phyloP scores from a whole-genome alignment of 257 asterid genomes.

The Gentiana straminea region DNA sequence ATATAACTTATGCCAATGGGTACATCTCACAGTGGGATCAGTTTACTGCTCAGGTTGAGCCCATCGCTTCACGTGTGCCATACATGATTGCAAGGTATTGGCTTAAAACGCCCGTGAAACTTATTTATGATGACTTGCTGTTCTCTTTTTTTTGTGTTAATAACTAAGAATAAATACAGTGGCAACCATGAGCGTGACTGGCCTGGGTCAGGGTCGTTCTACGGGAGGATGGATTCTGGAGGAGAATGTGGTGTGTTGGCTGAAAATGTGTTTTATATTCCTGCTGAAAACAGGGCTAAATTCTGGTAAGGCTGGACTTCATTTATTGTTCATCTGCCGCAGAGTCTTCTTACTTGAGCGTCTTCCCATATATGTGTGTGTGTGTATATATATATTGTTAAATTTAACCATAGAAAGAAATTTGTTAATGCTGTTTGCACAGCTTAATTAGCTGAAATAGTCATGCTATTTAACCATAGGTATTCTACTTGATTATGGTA shows the following conservation, averaged over 20 bases:
- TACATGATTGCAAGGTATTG: constrained; percentile 90
- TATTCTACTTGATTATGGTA: constrained; percentile 77
- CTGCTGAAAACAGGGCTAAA: constrained; percentile 87
- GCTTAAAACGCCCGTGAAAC: not conserved
- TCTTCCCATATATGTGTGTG: no score
- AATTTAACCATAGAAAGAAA: no score
- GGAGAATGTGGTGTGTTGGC: constrained; percentile 95
- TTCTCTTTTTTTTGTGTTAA: not conserved
- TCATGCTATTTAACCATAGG: constrained; percentile 22
- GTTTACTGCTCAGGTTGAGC: constrained; percentile 83
- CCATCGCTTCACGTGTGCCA: constrained; percentile 75
- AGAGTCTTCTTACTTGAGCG: no score
- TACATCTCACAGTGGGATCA: constrained; percentile 96
- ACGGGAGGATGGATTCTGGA: constrained; percentile 65
- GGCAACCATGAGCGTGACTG: constrained; percentile 98
- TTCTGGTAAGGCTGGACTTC: constrained; percentile 49
- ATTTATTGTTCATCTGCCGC: no score
- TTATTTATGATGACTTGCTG: not conserved
- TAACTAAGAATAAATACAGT: constrained; percentile 25
- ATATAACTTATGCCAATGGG: constrained; percentile 72
- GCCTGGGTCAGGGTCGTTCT: constrained; percentile 88
- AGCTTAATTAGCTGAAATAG: no score
- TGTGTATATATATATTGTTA: no score
- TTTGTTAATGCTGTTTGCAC: no score
- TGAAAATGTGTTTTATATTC: constrained; percentile 70